A percentile compares a stretch with the other conserved stretches of the same genome.
Conservation (phyloP, 1,284 basidiomycete species). For the Gomphus sp. region DNA sequence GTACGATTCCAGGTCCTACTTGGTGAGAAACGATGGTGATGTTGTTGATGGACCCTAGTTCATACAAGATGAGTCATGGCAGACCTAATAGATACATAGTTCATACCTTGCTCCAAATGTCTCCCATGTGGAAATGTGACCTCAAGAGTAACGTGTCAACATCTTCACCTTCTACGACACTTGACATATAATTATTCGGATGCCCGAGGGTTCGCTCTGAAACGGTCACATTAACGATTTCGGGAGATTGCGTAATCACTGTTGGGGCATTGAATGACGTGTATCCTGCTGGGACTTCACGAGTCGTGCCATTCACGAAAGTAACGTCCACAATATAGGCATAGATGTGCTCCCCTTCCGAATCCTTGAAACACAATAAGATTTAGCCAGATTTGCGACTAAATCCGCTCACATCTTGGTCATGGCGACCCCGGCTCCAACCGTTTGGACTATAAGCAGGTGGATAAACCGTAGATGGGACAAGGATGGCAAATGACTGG, state of each 20-base stretch:
- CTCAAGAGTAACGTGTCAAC: background rate
- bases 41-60: background rate
- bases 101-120: background rate
- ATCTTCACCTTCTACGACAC: background rate
- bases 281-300: constrained; percentile 1
- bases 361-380: background rate
- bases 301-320: constrained; percentile 1
- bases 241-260: background rate
- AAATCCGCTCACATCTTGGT: background rate
- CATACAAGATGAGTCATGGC: background rate
- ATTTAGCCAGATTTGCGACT: background rate
- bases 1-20: background rate
- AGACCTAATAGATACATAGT: background rate
- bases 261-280: background rate
- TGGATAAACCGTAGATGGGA: constrained; percentile 2
- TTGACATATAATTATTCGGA: background rate
- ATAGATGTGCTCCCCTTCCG: background rate
- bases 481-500: background rate
- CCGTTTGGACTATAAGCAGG: background rate
- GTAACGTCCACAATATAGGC: background rate
- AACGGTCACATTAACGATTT: background rate
- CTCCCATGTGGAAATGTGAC: background rate
- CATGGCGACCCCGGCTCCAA: background rate
- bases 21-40: background rate
- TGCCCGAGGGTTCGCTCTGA: background rate